Percentiles rank a stretch among this genome's conserved stretches.
Evolutionary conservation across 805 yeast species (phyloP).

Genomic region (Candida ovalis): DNA sequence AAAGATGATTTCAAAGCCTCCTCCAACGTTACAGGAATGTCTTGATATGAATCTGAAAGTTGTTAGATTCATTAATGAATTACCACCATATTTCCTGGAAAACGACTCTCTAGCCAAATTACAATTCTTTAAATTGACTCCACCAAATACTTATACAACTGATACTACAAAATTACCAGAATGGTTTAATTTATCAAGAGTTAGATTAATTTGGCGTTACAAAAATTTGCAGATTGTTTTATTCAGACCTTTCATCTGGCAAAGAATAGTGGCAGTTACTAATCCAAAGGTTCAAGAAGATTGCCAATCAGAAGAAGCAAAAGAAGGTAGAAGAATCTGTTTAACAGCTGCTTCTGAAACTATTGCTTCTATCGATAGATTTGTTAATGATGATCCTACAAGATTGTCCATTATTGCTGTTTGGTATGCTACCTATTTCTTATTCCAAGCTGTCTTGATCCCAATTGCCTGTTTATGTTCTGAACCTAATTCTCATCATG

Average conservation of each 20-base stretch:
- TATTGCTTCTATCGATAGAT: slow-evolving; percentile 44
- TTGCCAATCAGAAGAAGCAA: slow-evolving; percentile 40
- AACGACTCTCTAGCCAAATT: slow-evolving; percentile 30
- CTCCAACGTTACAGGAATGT: slow-evolving; percentile 47
- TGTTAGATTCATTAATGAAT: slow-evolving; percentile 34
- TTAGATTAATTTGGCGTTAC: slow-evolving; percentile 55
- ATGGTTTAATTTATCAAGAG: slow-evolving; percentile 54
- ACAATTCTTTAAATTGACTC: slow-evolving; percentile 22
- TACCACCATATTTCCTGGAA: slow-evolving; percentile 48
- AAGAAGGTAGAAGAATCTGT: slow-evolving; percentile 48
- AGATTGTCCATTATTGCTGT: slow-evolving; percentile 43
- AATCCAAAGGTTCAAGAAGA: slow-evolving; percentile 30
- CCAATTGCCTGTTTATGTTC: slow-evolving; percentile 52
- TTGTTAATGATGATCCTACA: slow-evolving; percentile 20
- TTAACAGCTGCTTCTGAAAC: slow-evolving; percentile 49
- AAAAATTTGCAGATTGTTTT: slow-evolving; percentile 52
- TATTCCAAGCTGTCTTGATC: slow-evolving; percentile 60
- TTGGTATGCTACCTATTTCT: slow-evolving; percentile 62
- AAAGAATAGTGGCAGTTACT: slow-evolving; percentile 40
- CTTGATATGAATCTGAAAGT: slow-evolving; percentile 43
- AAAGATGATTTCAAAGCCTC: slow-evolving; percentile 42
- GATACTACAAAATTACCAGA: slow-evolving; percentile 32
- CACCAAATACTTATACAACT: slow-evolving; percentile 18
- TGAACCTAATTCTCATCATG: slow-evolving; percentile 44
- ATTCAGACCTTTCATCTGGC: slow-evolving; percentile 55